Conservation (phyloP, 169 alveolate species). For the Cryptosporidium viatorum region DNA sequence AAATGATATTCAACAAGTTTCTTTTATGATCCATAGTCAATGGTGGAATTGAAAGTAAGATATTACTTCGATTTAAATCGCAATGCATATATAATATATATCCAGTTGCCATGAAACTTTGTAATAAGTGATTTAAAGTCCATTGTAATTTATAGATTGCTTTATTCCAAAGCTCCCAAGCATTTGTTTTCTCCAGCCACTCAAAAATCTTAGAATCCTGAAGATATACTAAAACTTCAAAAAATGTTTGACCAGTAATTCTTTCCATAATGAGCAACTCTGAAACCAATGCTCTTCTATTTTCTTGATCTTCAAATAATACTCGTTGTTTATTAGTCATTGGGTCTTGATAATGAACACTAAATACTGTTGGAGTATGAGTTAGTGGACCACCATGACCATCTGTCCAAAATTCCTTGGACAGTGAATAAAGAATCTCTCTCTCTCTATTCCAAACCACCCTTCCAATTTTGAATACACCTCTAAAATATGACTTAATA, state of each 20-base stretch:
- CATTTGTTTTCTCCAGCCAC: constrained; percentile 58
- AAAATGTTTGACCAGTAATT: constrained; percentile 58
- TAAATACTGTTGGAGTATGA: constrained; percentile 69
- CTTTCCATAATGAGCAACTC: constrained; percentile 67
- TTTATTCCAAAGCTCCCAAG: constrained; percentile 57
- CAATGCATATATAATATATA: constrained; percentile 72
- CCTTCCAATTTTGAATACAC: constrained; percentile 39
- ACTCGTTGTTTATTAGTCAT: constrained; percentile 20
- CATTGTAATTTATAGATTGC: constrained; percentile 57
- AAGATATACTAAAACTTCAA: constrained; percentile 34
- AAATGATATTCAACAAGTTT: constrained; percentile 23
- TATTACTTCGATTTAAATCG: constrained; percentile 69
- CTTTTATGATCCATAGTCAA: constrained; percentile 55
- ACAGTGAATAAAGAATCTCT: constrained; percentile 46
- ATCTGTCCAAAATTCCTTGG: constrained; percentile 70
- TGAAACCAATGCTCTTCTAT: constrained; percentile 58
- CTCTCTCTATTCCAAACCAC: constrained; percentile 69
- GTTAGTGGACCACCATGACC: constrained; percentile 62
- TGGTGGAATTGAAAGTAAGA: constrained; percentile 37
- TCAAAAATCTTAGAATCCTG: constrained; percentile 14
- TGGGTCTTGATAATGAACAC: constrained; percentile 56
- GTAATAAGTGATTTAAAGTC: constrained; percentile 48
- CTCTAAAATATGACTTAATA: constrained; percentile 56
- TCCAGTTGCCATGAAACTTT: constrained; percentile 62
- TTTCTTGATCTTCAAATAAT: constrained; percentile 52